Evolutionary conservation across 2,329 filamentous ascomycete genomes (phyloP), one percentile per base, ranked within the genome.

Genomic region (Onygenales sp.): DNA sequence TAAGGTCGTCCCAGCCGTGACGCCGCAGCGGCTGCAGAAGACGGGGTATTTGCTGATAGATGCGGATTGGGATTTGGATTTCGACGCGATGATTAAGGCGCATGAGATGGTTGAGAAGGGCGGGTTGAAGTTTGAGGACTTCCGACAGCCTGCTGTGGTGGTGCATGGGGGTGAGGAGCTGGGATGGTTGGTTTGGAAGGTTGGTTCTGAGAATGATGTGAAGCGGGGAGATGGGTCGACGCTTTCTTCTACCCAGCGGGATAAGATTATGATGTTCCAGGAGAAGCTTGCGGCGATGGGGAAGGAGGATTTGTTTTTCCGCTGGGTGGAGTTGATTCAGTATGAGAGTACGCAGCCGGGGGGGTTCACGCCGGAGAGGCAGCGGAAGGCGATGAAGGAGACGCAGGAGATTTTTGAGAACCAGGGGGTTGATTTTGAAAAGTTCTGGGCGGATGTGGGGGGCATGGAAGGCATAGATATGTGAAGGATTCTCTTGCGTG

Each of bases 261-360:
- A 83, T 57, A 88, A 93, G 70, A 84, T 96, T 7, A 81, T 93
- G 57, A 78, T 80, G 2, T 94, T 96, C 67, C 84, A 88, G 61
- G 86, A 93, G 43, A 83, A 83, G 17, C 76, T 96, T 60, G 78
- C 80, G 1, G 78, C 78, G 2, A 77, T 93, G 69, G 89, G 86
- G 43, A 95, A 95, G 70, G 91, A 95, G 68, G 83, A 86, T 58
- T 69, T 96, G 51, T 96, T 96, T 73, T 95, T 87, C 73, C 82
- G 86, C 52, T 95, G 90, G 89, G 87, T 95, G 48, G 91, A 96
- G 73, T 80, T 94, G 64, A 84, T 96, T 49, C 90, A 96, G 71
- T 94, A 83, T 63, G 90, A 95, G 71, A 85, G 87, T 42, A 85
- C 83, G 37, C 80, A 81, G 59, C 87, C 89, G 0, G 88, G 85